These are phyloP conservation scores for Blastobotrys indianensis DNA, from an alignment of 1,139 yeast species.

Conservation along the genomic window DNA sequence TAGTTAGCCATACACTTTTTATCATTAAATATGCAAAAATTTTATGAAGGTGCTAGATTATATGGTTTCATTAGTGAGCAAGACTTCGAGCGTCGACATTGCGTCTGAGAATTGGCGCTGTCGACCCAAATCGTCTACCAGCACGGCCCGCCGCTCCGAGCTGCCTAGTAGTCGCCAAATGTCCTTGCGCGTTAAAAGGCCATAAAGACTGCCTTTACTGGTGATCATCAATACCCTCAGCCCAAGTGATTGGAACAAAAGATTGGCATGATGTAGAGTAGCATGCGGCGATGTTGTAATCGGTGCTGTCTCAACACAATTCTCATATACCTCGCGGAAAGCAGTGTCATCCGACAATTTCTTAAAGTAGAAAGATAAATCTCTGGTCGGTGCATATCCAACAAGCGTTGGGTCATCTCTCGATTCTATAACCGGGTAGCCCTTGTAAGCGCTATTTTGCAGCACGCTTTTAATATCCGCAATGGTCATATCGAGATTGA, in stretches of 20 bases:
- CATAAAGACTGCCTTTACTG: constrained; percentile 41
- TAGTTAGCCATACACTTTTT: no score
- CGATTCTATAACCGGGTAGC: constrained; percentile 39
- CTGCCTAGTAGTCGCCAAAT: constrained; percentile 43
- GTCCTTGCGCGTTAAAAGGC: constrained; percentile 67
- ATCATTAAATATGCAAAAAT: not conserved
- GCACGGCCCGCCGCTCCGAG: constrained; percentile 3
- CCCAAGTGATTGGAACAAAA: constrained; percentile 49
- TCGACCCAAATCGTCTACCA: not conserved
- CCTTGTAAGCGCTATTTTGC: constrained; percentile 27
- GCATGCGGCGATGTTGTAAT: constrained; percentile 28
- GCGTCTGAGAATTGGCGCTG: not conserved
- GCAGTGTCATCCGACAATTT: constrained; percentile 5
- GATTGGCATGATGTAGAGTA: constrained; percentile 42
- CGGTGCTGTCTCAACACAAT: constrained; percentile 29
- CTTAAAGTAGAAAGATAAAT: constrained; percentile 29
- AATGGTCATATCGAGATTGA: constrained; percentile 17
- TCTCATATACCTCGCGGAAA: constrained; percentile 3
- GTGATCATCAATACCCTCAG: constrained; percentile 47
- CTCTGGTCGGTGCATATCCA: constrained; percentile 40
- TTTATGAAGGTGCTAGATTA: not conserved
- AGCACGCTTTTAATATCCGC: constrained; percentile 21
- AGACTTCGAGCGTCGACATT: not conserved
- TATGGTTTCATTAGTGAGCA: not conserved
- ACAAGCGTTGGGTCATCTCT: constrained; percentile 28